A percentile compares a stretch with the other conserved stretches of the same genome.
Evolutionary conservation across 768 basidiomycete species (phyloP).

Genomic region (Leccinum disarticulatum): DNA sequence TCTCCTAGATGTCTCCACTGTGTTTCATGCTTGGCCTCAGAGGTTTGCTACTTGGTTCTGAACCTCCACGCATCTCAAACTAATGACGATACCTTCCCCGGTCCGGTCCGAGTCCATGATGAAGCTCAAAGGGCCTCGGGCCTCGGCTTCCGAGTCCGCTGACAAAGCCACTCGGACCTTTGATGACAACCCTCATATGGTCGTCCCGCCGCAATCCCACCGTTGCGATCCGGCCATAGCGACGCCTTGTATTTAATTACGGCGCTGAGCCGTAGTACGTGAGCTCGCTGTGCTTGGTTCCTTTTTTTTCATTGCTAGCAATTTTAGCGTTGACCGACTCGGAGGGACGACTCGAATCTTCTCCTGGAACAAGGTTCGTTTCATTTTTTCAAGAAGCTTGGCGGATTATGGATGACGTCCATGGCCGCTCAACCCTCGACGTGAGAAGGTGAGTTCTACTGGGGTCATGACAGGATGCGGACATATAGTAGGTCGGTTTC

Average conservation of each 20-base stretch:
- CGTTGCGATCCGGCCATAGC: neutral
- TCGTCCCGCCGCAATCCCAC: neutral
- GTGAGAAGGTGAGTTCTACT: slow-evolving; percentile 4
- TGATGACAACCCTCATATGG: neutral
- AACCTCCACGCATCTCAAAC: slow-evolving; percentile 10
- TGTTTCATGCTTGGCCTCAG: slow-evolving; percentile 6
- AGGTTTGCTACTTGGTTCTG: slow-evolving; percentile 7
- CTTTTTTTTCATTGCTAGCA: neutral
- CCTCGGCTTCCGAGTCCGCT: neutral
- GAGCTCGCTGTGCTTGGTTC: neutral
- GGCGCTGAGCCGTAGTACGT: neutral
- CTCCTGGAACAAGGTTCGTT: neutral
- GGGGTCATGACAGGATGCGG: too few relatives aligned
- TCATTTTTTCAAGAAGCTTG: neutral
- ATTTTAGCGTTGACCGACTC: neutral
- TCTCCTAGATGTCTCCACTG: slow-evolving; percentile 1
- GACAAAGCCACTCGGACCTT: slow-evolving; percentile 2
- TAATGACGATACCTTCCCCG: neutral
- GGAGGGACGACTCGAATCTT: neutral
- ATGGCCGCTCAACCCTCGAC: slow-evolving; percentile 13
- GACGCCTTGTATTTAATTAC: slow-evolving; percentile 21
- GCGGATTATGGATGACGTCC: too few relatives aligned
- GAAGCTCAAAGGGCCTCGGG: too few relatives aligned
- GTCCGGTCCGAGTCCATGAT: too few relatives aligned
- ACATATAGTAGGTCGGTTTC: too few relatives aligned